Evolutionary conservation across 352 stramenopile genomes (phyloP), one percentile per base, ranked within the genome.

Genomic region (Hyaloperonospora brassicae): DNA sequence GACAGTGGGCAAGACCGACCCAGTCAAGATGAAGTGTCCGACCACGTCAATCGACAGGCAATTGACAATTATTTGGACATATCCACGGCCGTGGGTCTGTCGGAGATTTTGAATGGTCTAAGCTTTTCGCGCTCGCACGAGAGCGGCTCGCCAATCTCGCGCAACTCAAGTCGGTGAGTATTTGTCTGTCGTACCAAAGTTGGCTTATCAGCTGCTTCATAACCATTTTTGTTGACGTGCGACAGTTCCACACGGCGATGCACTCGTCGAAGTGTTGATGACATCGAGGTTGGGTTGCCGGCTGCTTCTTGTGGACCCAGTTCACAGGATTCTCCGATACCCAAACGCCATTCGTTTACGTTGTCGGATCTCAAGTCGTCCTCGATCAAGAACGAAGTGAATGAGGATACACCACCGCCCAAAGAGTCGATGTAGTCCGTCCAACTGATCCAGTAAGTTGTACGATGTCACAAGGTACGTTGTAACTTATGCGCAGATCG

Each of bases 1-100:
- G 50, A 57, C 38, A 57, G 39, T 40, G 54, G 30, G 21, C 43
- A 52, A 31, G 64, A 69, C 35, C 42, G 59, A 35, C 55, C 51
- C 24, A 64, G 59, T 55, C 59, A 62, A 53, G 63, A 44, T 14
- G 79, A 86, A 23, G 54, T 46, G 56, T 72, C 71, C 4, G 68
- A 82, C 38, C 57, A 79, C 23, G 76, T 83, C 40, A 88, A 78
- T 66, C 79, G 76, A 30, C 76, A 89, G 30, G 82, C 72, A 17
- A 92, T 92, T 45, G 82, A 90, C 57, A 92, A 92, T 64, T 92
- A 88, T 51, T 61, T 92, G 38, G 77, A 92, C 45, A 89, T 92
- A 77, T 89, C 79, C 1, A 70, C 82, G 13, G 87, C 73, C 31
- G 74, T 86, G 52, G 75, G 76, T 47, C 65, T 92, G 7, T 85